Base-by-base conservation (phyloP, 1,284 basidiomycete species). In the Anthracocystis walkeri region DNA sequence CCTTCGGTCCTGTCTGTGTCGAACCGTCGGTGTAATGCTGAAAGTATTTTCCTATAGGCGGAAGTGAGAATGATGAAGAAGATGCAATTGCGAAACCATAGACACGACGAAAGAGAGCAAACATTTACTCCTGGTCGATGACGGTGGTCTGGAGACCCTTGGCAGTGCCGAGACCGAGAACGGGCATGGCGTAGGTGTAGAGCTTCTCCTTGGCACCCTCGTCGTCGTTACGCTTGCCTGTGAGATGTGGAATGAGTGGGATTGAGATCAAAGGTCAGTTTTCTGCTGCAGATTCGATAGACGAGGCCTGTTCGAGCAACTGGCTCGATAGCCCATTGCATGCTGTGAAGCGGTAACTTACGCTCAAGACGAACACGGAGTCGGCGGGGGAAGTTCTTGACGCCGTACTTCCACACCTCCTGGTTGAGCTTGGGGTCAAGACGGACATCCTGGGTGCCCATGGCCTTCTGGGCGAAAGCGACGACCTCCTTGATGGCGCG, bases 131-230 rank as follows among this genome's bases (percentile, higher is more conserved):
- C 76, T 82, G 79, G 79, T 84, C 83, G 46, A 84, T 75, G 60
- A 84, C 76, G 45, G 68, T 75, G 59, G 83, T 84, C 62, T 84
- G 77, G 53, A 83, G 80, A 51, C 83, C 83, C 79, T 84, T 82
- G 82, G 71, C 67, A 71, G 79, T 80, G 75, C 81, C 82, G 69
- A 84, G 82, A 62, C 83, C 83, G 63, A 83, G 76, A 29, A 84
- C 79, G 45, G 78, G 81, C 46, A 83, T 75, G 57, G 77, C 82
- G 78, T 82, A 81, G 54, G 81, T 83, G 81, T 83, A 84, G 51
- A 84, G 82, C 79, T 82, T 83, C 82, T 84, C 83, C 82, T 84
- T 84, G 62, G 83, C 83, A 51, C 80, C 80, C 79, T 84, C 83
- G 76, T 84, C 83, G 77, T 84, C 83, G 77, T 84, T 84, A 62